Evolutionary conservation across 202 grass and related monocot genomes (phyloP).

Genomic region (Saccharum hybrid): DNA sequence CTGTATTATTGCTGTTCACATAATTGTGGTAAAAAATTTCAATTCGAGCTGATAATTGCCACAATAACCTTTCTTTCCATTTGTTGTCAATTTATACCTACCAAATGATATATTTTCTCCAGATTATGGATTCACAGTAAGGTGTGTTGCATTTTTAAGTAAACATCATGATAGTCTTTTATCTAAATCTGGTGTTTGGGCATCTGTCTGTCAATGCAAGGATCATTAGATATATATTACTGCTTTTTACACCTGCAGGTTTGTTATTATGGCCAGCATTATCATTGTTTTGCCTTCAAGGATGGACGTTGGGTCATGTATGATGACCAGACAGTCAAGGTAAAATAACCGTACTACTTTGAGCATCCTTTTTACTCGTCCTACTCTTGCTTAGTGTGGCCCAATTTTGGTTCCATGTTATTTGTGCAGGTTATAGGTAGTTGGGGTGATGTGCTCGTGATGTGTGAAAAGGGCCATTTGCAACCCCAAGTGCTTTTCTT

Average conservation of each 20-base stretch:
- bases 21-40: neutral
- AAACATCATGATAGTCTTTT: slow-evolving; percentile 12
- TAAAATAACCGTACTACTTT: slow-evolving; percentile 43
- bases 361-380: neutral
- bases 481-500: slow-evolving; percentile 99
- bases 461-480: slow-evolving; percentile 95
- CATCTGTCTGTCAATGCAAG: neutral
- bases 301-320: slow-evolving; percentile 95
- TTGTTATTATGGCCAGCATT: slow-evolving; percentile 99
- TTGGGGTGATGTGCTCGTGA: slow-evolving; percentile 82
- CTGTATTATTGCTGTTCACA: neutral
- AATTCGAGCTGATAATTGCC: neutral
- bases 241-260: slow-evolving; percentile 59
- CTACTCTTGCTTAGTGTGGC: slow-evolving; percentile 33
- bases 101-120: neutral
- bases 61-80: neutral
- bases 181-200: slow-evolving; percentile 27
- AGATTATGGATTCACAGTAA: neutral
- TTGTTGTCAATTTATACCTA: slow-evolving; percentile 3
- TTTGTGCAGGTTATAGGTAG: slow-evolving; percentile 78
- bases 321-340: slow-evolving; percentile 99
- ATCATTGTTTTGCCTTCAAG: slow-evolving; percentile 97
- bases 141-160: neutral
- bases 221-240: slow-evolving; percentile 26
- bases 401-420: slow-evolving; percentile 27